Percentiles rank a stretch among this genome's conserved stretches.
phyloP scores from a whole-genome alignment of 2,329 filamentous ascomycete species.

The Trichophyton benhamiae region DNA sequence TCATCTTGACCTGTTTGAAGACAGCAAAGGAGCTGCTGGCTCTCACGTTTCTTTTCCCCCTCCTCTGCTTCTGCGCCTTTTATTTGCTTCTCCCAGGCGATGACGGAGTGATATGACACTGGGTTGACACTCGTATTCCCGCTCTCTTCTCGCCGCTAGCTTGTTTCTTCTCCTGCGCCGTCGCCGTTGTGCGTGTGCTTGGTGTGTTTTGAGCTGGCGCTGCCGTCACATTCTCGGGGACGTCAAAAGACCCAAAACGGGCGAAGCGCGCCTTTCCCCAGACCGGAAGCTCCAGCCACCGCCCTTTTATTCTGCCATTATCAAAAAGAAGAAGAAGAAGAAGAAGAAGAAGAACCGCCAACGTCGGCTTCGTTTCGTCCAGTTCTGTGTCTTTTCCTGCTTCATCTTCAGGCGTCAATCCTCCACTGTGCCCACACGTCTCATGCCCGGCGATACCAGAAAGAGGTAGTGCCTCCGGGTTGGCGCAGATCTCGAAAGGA shows the following conservation, averaged over 20 bases:
- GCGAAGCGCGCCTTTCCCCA: neutral
- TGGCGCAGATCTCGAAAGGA: neutral
- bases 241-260: neutral
- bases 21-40: neutral
- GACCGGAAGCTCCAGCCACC: conserved; percentile 1
- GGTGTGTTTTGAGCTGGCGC: neutral
- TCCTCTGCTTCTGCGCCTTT: neutral
- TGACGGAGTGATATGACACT: neutral
- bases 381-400: neutral
- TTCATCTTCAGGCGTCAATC: neutral
- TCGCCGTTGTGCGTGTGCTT: neutral
- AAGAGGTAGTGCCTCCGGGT: neutral
- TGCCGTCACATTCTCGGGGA: neutral
- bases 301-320: neutral
- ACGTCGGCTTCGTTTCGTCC: neutral
- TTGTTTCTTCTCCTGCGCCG: neutral
- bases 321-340: too few relatives aligned
- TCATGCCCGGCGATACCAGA: neutral
- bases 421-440: neutral
- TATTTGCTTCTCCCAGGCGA: neutral
- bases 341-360: too few relatives aligned
- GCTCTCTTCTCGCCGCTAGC: neutral
- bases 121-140: neutral
- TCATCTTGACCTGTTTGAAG: neutral
- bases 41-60: neutral